Evolutionary conservation across 2,329 filamentous ascomycete genomes (phyloP), one percentile per base, ranked within the genome.

Genomic region (Alternaria hordeiaustralica): DNA sequence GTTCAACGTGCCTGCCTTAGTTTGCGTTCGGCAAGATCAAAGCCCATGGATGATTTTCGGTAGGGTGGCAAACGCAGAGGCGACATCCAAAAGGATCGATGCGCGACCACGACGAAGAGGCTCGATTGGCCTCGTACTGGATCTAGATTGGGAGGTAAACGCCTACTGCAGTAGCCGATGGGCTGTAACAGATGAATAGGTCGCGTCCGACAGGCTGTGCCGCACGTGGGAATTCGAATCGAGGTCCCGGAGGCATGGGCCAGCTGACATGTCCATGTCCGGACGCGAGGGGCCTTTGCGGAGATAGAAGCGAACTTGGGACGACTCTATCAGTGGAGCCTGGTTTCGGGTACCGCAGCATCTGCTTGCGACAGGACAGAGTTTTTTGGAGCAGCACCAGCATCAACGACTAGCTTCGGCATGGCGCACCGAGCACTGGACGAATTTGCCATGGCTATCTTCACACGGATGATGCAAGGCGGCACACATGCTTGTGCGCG

Each of bases 151-250:
- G 43, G 21, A 13, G n/a, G 13, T 21, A 18, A 43, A 25, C 26
- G 49, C 30, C 33, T 47, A 20, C 15, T 49, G 54, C 54, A 55
- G 43, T 49, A 55, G 58, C 54, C 47, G 53, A 18, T 30, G 21
- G 41, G 60, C 60, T 49, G 51, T 12, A 59, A 33, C 23, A 26
- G 56, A 45, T 36, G 44, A 6, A 26, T 41, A 58, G 44, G 30
- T 33, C 30, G 30, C 30, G 54, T 45, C 23, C 33, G 28, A 57
- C 21, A 55, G 26, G 47, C n/a, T 46, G 15, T 26, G 23, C 43
- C 41, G 12, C 26, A 53, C 33, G 36, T 30, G 55, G 60, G 26
- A 59, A 59, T 53, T 65, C 60, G 63, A 44, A 65, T 63, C 60
- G 63, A 63, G 25, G 44, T 28, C 20, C 55, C 13, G 5, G 30